Evolutionary conservation across 2,329 filamentous ascomycete genomes (phyloP).

Genomic region (Camillea tinctor): DNA sequence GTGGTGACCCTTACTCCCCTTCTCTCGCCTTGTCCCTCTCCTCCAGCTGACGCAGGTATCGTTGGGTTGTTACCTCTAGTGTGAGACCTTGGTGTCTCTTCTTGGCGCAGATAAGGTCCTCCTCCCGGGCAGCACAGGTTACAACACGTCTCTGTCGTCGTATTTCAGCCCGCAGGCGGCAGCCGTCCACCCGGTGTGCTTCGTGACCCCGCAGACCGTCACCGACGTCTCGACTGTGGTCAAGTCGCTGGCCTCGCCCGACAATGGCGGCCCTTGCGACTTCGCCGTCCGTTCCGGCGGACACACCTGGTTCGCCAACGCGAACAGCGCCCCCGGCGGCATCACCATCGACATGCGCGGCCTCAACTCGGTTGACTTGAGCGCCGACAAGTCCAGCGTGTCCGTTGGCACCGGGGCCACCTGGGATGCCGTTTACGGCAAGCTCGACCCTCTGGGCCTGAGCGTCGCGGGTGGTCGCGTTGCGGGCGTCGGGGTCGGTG

Average conservation of each 20-base stretch:
- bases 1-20: constrained; percentile 6
- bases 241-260: constrained; percentile 15
- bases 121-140: constrained; percentile 13
- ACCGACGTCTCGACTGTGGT: constrained; percentile 30
- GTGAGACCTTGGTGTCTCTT: constrained; percentile 11
- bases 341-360: constrained; percentile 44
- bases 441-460: constrained; percentile 35
- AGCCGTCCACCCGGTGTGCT: constrained; percentile 19
- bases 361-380: constrained; percentile 37
- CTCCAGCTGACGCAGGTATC: not conserved
- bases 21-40: not conserved
- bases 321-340: constrained; percentile 41
- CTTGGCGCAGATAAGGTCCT: constrained; percentile 17
- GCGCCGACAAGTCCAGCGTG: constrained; percentile 34
- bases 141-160: constrained; percentile 16
- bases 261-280: constrained; percentile 9
- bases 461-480: too few species aligned
- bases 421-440: constrained; percentile 43
- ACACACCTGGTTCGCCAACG: constrained; percentile 45
- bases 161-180: constrained; percentile 19
- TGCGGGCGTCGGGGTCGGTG: too few species aligned
- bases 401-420: constrained; percentile 43
- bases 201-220: constrained; percentile 23
- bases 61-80: constrained; percentile 10
- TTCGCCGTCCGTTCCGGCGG: constrained; percentile 55